Evolutionary conservation across 2,329 filamentous ascomycete species (phyloP).

Genomic region (Aspergillus aculeatus): DNA sequence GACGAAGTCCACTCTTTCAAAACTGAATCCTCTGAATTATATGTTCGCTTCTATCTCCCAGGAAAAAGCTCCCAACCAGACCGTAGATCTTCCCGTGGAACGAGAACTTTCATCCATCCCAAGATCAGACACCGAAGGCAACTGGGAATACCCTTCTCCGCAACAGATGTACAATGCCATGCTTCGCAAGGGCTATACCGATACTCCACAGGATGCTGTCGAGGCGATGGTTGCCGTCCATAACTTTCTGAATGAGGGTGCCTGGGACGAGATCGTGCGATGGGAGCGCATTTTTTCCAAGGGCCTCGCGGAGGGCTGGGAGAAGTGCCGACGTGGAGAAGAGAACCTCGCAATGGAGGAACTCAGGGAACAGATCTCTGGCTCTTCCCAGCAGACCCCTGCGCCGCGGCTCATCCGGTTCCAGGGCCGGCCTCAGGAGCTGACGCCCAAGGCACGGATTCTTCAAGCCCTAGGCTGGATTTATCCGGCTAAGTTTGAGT

Average conservation of each 20-base stretch:
- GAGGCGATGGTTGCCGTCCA: constrained; percentile 97
- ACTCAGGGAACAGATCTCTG: constrained; percentile 50
- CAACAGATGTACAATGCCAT: constrained; percentile 99
- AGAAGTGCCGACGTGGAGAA: constrained; percentile 72
- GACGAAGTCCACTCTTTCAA: constrained; percentile 57
- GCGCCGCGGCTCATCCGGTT: constrained; percentile 80
- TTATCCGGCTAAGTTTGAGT: constrained; percentile 78
- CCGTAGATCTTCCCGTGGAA: constrained; percentile 69
- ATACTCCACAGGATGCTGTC: constrained; percentile 89
- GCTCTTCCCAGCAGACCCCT: constrained; percentile 28
- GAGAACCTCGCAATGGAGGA: constrained; percentile 59
- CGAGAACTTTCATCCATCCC: constrained; percentile 89
- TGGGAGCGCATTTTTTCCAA: constrained; percentile 86
- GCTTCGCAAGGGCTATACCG: constrained; percentile 89
- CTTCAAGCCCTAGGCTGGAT: constrained; percentile 75
- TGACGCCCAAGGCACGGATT: constrained; percentile 88
- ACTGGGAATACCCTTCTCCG: constrained; percentile 97
- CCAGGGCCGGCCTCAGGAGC: constrained; percentile 81
- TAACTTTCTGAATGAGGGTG: constrained; percentile 97
- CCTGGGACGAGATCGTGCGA: constrained; percentile 89
- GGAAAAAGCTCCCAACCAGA: constrained; percentile 70
- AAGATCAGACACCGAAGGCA: constrained; percentile 69
- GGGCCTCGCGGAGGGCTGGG: constrained; percentile 71
- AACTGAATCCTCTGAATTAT: constrained; percentile 81
- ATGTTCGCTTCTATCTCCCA: constrained; percentile 91